Evolutionary conservation across 116 monocot genomes (phyloP).

Genomic region (Dioscorea cayenensis): DNA sequence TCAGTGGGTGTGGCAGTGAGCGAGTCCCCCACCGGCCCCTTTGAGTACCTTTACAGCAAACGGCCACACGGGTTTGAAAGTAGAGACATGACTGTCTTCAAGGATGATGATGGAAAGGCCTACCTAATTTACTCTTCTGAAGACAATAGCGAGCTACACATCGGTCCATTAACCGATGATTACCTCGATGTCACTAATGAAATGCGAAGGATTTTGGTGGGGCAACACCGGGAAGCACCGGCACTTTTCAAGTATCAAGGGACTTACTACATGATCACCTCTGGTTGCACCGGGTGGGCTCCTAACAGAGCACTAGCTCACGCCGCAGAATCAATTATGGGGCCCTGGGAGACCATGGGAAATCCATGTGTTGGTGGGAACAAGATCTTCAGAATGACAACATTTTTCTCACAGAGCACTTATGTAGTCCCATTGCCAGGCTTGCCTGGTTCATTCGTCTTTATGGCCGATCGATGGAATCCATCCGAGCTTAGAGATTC

Average conservation of each 20-base stretch:
- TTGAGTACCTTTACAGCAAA: conserved; percentile 69
- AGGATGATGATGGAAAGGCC: conserved; percentile 71
- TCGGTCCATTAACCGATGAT: conserved; percentile 67
- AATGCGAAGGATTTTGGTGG: conserved; percentile 58
- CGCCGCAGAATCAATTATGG: conserved; percentile 77
- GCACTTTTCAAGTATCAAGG: conserved; percentile 70
- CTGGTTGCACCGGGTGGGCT: conserved; percentile 86
- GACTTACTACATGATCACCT: conserved; percentile 95
- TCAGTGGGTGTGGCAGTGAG: conserved; percentile 77
- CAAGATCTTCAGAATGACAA: conserved; percentile 54
- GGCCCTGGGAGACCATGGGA: conserved; percentile 92
- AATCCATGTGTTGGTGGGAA: conserved; percentile 91
- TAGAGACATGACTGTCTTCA: conserved; percentile 91
- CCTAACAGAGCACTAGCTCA: conserved; percentile 81
- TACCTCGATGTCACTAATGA: conserved; percentile 53
- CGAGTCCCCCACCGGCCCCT: conserved; percentile 63
- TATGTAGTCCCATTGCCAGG: conserved; percentile 65
- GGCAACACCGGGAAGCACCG: conserved; percentile 82
- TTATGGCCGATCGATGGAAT: conserved; percentile 95
- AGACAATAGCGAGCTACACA: conserved; percentile 75
- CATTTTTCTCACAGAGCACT: conserved; percentile 85
- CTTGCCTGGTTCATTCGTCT: conserved; percentile 62
- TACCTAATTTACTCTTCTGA: conserved; percentile 83
- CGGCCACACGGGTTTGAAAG: conserved; percentile 77
- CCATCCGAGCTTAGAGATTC: conserved; percentile 76